phyloP scores from a whole-genome alignment of 371 early-diverging fungal species.

The Blyttiomyces sp. region DNA sequence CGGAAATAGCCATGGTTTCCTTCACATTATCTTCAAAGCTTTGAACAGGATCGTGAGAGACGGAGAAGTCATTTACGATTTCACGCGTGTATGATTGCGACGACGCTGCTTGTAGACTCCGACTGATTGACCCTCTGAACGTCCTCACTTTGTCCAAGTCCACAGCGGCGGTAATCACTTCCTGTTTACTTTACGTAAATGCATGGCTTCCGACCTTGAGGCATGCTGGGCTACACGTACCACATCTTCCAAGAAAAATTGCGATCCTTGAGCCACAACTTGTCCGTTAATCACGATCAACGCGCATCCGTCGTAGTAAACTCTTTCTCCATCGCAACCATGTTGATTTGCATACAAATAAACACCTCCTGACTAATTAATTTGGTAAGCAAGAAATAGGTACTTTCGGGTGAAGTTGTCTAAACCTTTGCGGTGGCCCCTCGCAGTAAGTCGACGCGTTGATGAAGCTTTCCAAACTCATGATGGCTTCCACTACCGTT shows the following conservation, averaged over 20 bases:
- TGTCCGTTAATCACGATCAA: conserved; percentile 89
- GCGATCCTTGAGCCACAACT: conserved; percentile 85
- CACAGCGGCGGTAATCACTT: conserved; percentile 87
- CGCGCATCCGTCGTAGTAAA: conserved; percentile 95
- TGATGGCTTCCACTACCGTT: conserved; percentile 93
- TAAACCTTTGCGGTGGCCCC: conserved; percentile 85
- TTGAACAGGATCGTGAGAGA: too few species aligned
- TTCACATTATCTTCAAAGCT: too few species aligned
- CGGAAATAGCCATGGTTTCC: not conserved
- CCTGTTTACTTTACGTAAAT: too few species aligned
- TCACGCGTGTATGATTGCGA: too few species aligned
- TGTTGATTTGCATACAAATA: conserved; percentile 95
- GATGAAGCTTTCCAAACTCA: conserved; percentile 82
- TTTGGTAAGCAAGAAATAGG: not conserved
- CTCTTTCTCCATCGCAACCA: conserved; percentile 98
- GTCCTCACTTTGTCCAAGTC: conserved; percentile 89
- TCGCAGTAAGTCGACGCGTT: conserved; percentile 81
- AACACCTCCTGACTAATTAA: conserved; percentile 73
- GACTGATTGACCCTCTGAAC: conserved; percentile 68
- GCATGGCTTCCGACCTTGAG: not conserved
- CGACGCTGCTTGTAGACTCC: conserved; percentile 77
- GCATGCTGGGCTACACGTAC: conserved; percentile 38
- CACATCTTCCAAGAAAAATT: conserved; percentile 91
- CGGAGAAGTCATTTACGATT: too few species aligned
- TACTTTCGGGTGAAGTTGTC: not conserved